These are phyloP conservation scores for Apophysomyces variabilis DNA, from an alignment of 371 early-diverging fungal genomes.

Conservation along the genomic window DNA sequence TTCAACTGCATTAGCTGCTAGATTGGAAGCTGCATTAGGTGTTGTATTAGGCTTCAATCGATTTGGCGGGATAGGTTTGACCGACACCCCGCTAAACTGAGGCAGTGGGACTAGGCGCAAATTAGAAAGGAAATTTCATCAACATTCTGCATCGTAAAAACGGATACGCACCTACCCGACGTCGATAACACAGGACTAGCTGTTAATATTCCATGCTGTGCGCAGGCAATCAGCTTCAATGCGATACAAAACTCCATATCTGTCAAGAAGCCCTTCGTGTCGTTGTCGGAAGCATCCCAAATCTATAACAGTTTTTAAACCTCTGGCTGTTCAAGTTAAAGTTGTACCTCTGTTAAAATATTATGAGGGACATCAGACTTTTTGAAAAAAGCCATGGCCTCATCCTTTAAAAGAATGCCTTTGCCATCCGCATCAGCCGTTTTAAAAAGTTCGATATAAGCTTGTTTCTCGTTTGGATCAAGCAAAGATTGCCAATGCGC, in stretches of 20 bases:
- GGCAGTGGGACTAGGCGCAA: conserved; percentile 47
- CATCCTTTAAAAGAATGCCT: conserved; percentile 73
- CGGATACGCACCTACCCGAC: conserved; percentile 32
- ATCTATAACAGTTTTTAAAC: conserved; percentile 54
- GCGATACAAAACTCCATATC: conserved; percentile 77
- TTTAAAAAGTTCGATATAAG: conserved; percentile 70
- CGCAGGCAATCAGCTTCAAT: conserved; percentile 87
- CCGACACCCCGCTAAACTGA: conserved; percentile 50
- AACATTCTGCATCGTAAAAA: conserved; percentile 12
- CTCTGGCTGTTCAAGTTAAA: background rate
- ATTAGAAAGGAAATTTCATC: conserved; percentile 2
- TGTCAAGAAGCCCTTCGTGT: conserved; percentile 78
- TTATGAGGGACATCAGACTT: conserved; percentile 74
- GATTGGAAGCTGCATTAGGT: conserved; percentile 4
- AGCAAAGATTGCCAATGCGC: conserved; percentile 35
- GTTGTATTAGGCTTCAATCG: conserved; percentile 13
- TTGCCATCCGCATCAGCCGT: conserved; percentile 69
- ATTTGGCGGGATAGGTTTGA: conserved; percentile 19
- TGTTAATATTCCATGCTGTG: conserved; percentile 69
- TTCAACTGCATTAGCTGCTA: background rate
- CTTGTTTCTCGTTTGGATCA: conserved; percentile 66
- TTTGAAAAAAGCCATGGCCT: conserved; percentile 80
- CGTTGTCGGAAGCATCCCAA: conserved; percentile 82
- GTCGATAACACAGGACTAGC: conserved; percentile 44
- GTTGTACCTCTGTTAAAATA: conserved; percentile 68